phyloP scores from a whole-genome alignment of 768 basidiomycete species.

The Lactarius akahatsu region DNA sequence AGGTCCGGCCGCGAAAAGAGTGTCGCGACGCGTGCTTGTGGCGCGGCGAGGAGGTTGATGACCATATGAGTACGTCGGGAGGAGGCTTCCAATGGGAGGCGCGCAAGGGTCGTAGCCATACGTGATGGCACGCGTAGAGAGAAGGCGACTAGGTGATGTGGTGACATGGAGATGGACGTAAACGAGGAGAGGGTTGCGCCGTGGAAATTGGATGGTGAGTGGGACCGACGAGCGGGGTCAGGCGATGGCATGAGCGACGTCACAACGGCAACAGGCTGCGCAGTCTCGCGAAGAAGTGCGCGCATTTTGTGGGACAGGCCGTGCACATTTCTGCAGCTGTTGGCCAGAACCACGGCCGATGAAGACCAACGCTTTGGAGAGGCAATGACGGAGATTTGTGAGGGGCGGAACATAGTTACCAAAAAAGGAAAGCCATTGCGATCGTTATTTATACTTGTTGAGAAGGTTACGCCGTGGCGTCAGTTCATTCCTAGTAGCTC shows the following conservation, averaged over 20 bases:
- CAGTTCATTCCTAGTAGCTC: neutral
- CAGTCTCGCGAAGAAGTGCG: conserved; percentile 66
- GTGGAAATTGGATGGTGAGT: conserved; percentile 48
- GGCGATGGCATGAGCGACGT: conserved; percentile 58
- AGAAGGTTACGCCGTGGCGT: too few relatives aligned
- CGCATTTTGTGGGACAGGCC: conserved; percentile 40
- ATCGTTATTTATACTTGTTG: neutral
- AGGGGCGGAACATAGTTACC: neutral
- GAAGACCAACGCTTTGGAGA: conserved; percentile 11
- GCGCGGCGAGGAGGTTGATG: conserved; percentile 74
- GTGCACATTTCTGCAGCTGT: neutral
- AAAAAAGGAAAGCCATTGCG: neutral
- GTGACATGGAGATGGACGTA: conserved; percentile 87
- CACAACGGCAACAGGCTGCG: conserved; percentile 85
- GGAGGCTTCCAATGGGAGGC: conserved; percentile 31
- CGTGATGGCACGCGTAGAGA: conserved; percentile 87
- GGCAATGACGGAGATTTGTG: neutral
- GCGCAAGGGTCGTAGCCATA: conserved; percentile 64
- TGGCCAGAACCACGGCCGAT: neutral
- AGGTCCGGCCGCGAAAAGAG: conserved; percentile 74
- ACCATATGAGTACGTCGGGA: conserved; percentile 54
- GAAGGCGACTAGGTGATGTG: conserved; percentile 84
- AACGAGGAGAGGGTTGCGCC: conserved; percentile 95
- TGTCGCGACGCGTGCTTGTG: conserved; percentile 60
- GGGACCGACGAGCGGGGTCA: neutral